Percentiles rank a stretch among this genome's conserved stretches.
Conservation (phyloP, 1,139 yeast species). For the Magnusiomyces suaveolens region DNA sequence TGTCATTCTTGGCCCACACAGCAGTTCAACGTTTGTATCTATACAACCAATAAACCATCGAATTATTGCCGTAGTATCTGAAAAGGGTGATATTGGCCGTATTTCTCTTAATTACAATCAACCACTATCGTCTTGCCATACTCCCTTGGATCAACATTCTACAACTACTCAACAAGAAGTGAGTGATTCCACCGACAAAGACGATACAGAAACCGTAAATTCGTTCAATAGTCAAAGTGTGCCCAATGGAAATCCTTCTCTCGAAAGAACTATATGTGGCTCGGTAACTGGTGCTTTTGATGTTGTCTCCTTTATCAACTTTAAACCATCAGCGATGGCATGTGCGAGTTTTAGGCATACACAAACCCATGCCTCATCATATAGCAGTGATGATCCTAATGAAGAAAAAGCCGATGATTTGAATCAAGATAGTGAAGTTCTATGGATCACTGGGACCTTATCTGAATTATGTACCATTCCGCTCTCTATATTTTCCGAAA, state of each 20-base stretch:
- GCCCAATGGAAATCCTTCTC: background rate
- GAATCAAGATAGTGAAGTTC: constrained; percentile 19
- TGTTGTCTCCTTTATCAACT: background rate
- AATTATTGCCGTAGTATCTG: constrained; percentile 37
- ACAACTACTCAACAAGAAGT: background rate
- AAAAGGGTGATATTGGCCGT: constrained; percentile 34
- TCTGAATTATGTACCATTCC: constrained; percentile 6
- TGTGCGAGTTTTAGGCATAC: background rate
- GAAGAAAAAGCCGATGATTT: constrained; percentile 12
- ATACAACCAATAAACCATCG: constrained; percentile 32
- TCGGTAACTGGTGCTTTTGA: background rate
- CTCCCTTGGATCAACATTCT: background rate
- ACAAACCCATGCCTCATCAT: background rate
- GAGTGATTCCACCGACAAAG: background rate
- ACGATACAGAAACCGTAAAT: background rate
- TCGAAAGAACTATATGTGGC: background rate
- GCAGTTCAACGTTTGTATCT: constrained; percentile 42
- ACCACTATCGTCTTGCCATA: background rate
- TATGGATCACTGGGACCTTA: constrained; percentile 20
- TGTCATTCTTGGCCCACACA: constrained; percentile 42
- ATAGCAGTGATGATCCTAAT: background rate
- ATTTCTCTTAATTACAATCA: background rate
- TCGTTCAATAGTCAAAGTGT: background rate
- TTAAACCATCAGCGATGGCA: background rate
- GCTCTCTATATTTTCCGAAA: background rate